Conservation (phyloP, 495 filamentous ascomycete genomes). For the Podospora comata region DNA sequence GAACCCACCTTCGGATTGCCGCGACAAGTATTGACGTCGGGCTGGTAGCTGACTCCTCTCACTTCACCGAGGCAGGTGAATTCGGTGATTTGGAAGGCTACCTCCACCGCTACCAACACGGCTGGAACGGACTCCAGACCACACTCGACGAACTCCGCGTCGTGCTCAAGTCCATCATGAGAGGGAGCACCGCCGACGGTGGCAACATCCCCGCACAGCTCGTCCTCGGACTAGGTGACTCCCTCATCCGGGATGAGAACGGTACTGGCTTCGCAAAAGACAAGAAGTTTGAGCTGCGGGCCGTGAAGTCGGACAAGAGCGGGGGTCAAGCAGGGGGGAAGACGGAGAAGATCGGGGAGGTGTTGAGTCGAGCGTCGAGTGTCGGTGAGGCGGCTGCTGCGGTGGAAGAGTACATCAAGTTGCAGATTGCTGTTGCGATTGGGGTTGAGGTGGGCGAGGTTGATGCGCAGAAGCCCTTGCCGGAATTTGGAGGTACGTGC, state of each 20-base stretch:
- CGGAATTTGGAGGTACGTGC: slow-evolving; percentile 36
- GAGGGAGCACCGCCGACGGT: neutral
- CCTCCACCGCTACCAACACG: slow-evolving; percentile 15
- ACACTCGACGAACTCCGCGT: slow-evolving; percentile 33
- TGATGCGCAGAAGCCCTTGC: slow-evolving; percentile 31
- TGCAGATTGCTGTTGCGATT: slow-evolving; percentile 31
- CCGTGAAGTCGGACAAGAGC: slow-evolving; percentile 13
- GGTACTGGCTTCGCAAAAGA: slow-evolving; percentile 34
- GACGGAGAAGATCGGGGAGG: neutral
- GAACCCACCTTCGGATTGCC: slow-evolving; percentile 35
- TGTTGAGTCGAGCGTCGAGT: neutral
- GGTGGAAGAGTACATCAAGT: slow-evolving; percentile 29
- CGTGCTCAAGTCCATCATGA: slow-evolving; percentile 25
- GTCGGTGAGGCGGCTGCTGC: slow-evolving; percentile 18
- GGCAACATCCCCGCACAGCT: slow-evolving; percentile 17
- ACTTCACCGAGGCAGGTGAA: slow-evolving; percentile 14
- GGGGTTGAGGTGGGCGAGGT: slow-evolving; percentile 28
- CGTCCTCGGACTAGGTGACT: slow-evolving; percentile 29
- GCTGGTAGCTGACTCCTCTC: slow-evolving; percentile 22
- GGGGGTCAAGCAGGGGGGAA: neutral
- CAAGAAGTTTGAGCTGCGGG: slow-evolving; percentile 32
- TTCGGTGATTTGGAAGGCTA: slow-evolving; percentile 26
- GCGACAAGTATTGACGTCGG: slow-evolving; percentile 46
- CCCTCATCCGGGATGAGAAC: slow-evolving; percentile 26
- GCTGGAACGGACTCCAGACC: slow-evolving; percentile 20